Evolutionary conservation across 208 protist species (phyloP), one percentile per base, ranked within the genome.

Genomic region (Acanthamoeba triangularis): DNA sequence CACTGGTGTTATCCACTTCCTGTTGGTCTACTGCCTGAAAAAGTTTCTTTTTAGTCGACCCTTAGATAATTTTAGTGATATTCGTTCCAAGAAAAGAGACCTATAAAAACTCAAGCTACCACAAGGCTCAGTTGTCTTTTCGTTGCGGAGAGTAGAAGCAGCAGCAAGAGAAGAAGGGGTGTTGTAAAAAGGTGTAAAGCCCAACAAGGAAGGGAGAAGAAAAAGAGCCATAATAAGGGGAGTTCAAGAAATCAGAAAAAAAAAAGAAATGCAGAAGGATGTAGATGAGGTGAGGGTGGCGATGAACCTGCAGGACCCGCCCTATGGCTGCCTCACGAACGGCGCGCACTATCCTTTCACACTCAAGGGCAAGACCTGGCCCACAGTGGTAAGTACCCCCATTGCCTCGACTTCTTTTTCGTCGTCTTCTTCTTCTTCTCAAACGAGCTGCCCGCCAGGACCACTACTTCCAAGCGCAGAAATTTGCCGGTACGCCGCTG

Each of bases 401-500:
- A 5, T 16, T 8, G 20, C 54, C 54, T 59, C 54, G 61, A 30
- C 28, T 67, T 67, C 25, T 67, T 25, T 67, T 3, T 25, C 28
- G 14, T 63, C 56, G 18, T 63, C 25, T 69, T 30, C 61, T 69
- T 69, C 25, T 69, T 69, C 25, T 69, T 69, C 61, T 23, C 7
- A n/a, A 76, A 10, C 41, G 14, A 11, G 14, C 20, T 23, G 14
- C 33, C 8, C 7, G 16, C 4, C 74, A 84, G 74, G 74, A 84
- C 74, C 74, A 84, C 44, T 84, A 84, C 74, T 84, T 84, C 44
- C 74, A 84, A 6, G 74, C 74, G 1, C 74, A 84, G 37, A 84
- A 84, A 11, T 84, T 84, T 84, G 74, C 37, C 1, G 69, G 69
- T 78, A 44, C 14, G 65, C 16, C 74, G 74, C 49, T 54, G 74